phyloP scores from a whole-genome alignment of 257 asterid species.

The Eustoma russellianum region DNA sequence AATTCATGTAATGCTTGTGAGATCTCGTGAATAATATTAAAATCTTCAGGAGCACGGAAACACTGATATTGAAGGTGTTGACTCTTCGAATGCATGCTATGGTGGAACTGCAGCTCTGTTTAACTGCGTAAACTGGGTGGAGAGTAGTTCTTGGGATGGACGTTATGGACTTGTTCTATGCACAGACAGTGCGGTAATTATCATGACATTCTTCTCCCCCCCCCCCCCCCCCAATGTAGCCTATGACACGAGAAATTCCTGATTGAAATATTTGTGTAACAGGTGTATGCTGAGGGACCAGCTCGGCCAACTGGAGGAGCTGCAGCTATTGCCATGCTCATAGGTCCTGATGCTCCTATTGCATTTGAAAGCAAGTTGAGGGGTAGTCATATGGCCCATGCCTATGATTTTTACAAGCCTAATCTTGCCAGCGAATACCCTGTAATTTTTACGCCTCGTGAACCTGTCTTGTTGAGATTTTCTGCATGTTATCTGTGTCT shows the following conservation, averaged over 20 bases:
- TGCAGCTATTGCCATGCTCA: conserved; percentile 92
- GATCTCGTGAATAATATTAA: not conserved
- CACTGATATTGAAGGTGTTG: conserved; percentile 97
- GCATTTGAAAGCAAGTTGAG: conserved; percentile 91
- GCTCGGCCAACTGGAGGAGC: conserved; percentile 99
- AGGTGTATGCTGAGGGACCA: conserved; percentile 99
- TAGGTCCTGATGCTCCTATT: conserved; percentile 99
- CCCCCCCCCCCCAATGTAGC: no score
- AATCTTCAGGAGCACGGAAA: conserved; percentile 72
- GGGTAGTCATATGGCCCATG: conserved; percentile 96
- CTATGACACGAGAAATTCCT: no score
- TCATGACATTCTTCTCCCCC: conserved; percentile 12
- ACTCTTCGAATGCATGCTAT: conserved; percentile 94
- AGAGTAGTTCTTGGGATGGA: conserved; percentile 98
- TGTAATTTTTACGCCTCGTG: conserved; percentile 32
- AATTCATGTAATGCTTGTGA: not conserved
- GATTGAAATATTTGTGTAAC: not conserved
- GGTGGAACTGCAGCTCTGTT: conserved; percentile 98
- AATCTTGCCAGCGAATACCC: conserved; percentile 99
- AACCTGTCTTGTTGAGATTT: no score
- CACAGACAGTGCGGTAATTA: conserved; percentile 95
- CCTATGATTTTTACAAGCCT: conserved; percentile 95
- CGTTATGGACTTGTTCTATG: conserved; percentile 98
- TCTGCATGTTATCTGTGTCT: no score
- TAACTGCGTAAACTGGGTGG: conserved; percentile 97